Conservation (phyloP, 2,329 filamentous ascomycete genomes). For the Arthrobotrys pseudoclavata region DNA sequence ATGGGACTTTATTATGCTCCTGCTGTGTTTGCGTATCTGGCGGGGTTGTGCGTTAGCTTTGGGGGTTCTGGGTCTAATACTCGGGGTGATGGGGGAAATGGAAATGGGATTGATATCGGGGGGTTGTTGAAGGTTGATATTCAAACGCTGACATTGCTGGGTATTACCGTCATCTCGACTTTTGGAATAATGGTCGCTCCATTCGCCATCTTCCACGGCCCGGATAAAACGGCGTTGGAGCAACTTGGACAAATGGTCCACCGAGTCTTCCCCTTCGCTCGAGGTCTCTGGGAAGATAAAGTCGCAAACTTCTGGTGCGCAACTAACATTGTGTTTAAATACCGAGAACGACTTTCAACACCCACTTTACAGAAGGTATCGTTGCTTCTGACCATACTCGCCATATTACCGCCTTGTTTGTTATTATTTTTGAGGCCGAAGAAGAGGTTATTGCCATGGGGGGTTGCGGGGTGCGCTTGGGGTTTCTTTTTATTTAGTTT, state of each 20-base stretch:
- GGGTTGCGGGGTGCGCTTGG: conserved; percentile 88
- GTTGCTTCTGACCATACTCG: conserved; percentile 78
- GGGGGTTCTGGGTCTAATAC: conserved; percentile 71
- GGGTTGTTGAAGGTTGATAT: conserved; percentile 71
- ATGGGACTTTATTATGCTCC: conserved; percentile 99
- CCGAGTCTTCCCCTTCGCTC: conserved; percentile 93
- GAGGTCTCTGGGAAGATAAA: conserved; percentile 98
- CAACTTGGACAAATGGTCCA: conserved; percentile 87
- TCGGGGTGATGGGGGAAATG: conserved; percentile 1
- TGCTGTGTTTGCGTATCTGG: conserved; percentile 88
- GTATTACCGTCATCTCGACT: conserved; percentile 77
- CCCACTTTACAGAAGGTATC: conserved; percentile 78
- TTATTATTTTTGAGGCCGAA: conserved; percentile 83
- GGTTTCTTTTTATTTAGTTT: conserved; percentile 98
- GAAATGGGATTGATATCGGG: conserved; percentile 48
- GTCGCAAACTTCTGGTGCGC: conserved; percentile 99
- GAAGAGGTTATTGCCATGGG: conserved; percentile 81
- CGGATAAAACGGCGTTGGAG: conserved; percentile 79
- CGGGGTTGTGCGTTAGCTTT: conserved; percentile 87
- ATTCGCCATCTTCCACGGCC: conserved; percentile 73
- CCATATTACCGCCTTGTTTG: conserved; percentile 83
- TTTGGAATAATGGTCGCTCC: conserved; percentile 75
- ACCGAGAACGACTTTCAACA: conserved; percentile 77
- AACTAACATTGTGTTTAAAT: conserved; percentile 88
- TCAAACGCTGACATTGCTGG: conserved; percentile 77